Percentiles rank a stretch among this genome's conserved stretches.
These are phyloP conservation scores for Stachybotrys elegans DNA, from an alignment of 2,329 filamentous ascomycete species.

Conservation along the genomic window DNA sequence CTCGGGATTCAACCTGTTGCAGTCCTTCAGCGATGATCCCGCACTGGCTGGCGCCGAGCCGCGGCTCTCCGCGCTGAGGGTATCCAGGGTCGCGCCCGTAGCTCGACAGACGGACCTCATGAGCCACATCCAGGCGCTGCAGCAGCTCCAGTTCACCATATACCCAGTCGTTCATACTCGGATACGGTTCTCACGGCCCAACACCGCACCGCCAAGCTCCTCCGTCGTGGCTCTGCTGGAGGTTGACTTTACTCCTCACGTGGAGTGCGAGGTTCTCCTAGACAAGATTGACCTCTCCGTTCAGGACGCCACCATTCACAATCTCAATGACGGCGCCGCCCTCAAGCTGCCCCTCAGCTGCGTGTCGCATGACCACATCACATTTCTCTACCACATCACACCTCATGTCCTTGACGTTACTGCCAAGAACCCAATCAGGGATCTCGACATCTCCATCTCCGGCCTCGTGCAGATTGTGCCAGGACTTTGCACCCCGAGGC, in stretches of 20 bases:
- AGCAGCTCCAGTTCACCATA: conserved; percentile 58
- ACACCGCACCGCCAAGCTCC: conserved; percentile 50
- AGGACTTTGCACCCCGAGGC: conserved; percentile 51
- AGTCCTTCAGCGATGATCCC: conserved; percentile 64
- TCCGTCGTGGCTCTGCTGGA: conserved; percentile 67
- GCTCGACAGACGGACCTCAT: conserved; percentile 57
- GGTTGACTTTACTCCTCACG: conserved; percentile 66
- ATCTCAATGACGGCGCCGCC: conserved; percentile 47
- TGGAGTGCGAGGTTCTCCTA: conserved; percentile 61
- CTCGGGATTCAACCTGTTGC: conserved; percentile 70
- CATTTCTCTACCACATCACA: conserved; percentile 65
- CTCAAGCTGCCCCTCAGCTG: conserved; percentile 52
- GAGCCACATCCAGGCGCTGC: conserved; percentile 59
- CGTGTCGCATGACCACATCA: conserved; percentile 69
- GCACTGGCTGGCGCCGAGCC: conserved; percentile 57
- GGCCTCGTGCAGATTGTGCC: conserved; percentile 54
- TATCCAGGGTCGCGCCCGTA: conserved; percentile 68
- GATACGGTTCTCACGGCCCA: conserved; percentile 65
- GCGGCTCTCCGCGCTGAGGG: conserved; percentile 65
- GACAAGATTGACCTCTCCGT: conserved; percentile 54
- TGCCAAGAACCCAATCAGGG: conserved; percentile 42
- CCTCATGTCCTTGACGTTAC: conserved; percentile 42
- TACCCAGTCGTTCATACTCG: conserved; percentile 68
- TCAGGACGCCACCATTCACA: conserved; percentile 52
- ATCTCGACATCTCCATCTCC: conserved; percentile 55